These are phyloP conservation scores for Lyophyllum decastes DNA, from an alignment of 768 basidiomycete species.

Conservation along the genomic window DNA sequence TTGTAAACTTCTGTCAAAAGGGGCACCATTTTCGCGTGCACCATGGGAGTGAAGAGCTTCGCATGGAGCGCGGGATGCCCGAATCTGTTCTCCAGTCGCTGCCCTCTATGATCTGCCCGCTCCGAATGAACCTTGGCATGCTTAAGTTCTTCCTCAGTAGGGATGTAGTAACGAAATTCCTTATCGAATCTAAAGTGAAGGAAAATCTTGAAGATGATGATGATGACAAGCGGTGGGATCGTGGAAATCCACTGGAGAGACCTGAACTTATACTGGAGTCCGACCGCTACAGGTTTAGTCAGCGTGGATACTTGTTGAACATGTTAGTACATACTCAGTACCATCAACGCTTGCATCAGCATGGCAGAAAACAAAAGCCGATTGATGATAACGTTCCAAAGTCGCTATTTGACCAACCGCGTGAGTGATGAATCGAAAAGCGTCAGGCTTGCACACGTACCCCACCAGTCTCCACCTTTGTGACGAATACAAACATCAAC, in stretches of 20 bases:
- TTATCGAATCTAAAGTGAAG: conserved; percentile 64
- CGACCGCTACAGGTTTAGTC: conserved; percentile 58
- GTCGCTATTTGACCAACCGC: conserved; percentile 47
- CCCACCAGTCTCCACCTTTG: conserved; percentile 89
- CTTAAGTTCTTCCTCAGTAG: conserved; percentile 72
- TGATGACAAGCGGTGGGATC: conserved; percentile 76
- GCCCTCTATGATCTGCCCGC: conserved; percentile 64
- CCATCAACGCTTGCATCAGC: conserved; percentile 84
- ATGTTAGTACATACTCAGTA: conserved; percentile 66
- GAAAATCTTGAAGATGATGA: conserved; percentile 82
- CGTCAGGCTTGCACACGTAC: conserved; percentile 44
- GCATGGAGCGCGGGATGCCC: conserved; percentile 88
- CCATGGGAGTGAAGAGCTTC: conserved; percentile 84
- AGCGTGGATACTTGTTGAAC: conserved; percentile 6
- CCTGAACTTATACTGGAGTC: conserved; percentile 70
- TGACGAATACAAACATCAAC: conserved; percentile 89
- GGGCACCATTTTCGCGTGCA: conserved; percentile 81
- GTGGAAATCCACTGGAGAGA: conserved; percentile 74
- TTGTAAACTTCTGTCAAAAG: conserved; percentile 71
- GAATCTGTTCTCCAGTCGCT: conserved; percentile 86
- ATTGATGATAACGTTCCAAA: conserved; percentile 92
- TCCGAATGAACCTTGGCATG: conserved; percentile 74
- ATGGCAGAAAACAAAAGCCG: conserved; percentile 73
- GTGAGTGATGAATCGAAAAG: conserved; percentile 3
- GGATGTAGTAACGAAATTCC: conserved; percentile 77